Evolutionary conservation across 2,329 filamentous ascomycete species (phyloP).

Genomic region (Colletotrichum zoysiae): DNA sequence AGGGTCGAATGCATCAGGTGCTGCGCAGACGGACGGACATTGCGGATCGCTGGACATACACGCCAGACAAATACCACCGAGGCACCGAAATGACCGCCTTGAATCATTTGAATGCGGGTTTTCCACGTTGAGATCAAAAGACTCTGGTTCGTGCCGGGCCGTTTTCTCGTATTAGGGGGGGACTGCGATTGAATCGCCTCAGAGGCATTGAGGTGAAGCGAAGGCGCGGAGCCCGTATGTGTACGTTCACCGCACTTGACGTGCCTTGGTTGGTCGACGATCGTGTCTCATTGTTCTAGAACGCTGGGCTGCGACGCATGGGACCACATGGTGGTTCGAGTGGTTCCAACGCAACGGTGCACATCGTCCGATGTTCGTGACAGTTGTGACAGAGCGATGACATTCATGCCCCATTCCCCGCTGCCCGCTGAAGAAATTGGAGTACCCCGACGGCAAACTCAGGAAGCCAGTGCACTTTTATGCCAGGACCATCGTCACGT

Average conservation of each 20-base stretch:
- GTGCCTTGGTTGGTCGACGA: not conserved
- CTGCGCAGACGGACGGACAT: not conserved
- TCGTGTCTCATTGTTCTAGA: not conserved
- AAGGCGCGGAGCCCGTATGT: no score
- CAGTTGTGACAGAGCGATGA: no score
- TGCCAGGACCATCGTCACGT: not conserved
- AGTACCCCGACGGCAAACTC: not conserved
- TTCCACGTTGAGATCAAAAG: not conserved
- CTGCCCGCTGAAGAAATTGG: not conserved
- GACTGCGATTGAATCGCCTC: no score
- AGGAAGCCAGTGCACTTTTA: not conserved
- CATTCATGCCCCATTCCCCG: no score
- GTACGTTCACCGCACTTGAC: not conserved
- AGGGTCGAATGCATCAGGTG: not conserved
- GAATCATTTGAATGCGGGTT: not conserved
- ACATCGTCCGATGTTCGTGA: not conserved
- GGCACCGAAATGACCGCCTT: not conserved
- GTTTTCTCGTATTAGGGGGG: not conserved
- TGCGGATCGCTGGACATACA: not conserved
- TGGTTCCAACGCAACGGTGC: not conserved
- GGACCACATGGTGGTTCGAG: not conserved
- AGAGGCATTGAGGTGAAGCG: no score
- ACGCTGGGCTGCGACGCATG: not conserved
- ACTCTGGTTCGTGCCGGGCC: not conserved
- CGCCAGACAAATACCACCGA: no score